phyloP scores from a whole-genome alignment of 1,284 basidiomycete species.

The Phlebopus sp. region DNA sequence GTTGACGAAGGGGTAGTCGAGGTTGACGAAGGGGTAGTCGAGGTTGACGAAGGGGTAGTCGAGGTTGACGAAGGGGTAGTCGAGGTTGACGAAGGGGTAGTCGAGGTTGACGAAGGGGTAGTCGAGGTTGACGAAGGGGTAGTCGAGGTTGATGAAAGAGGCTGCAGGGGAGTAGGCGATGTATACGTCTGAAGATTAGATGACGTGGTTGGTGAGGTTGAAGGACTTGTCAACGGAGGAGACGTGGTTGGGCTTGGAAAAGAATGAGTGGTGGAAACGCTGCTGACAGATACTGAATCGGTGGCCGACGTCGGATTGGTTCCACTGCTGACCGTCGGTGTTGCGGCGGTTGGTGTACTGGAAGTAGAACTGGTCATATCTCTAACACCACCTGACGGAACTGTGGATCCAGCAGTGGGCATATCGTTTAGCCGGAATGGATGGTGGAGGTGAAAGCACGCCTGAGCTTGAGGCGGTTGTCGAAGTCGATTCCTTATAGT shows the following conservation, averaged over 20 bases:
- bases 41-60: too few species aligned
- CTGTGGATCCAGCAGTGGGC: background rate
- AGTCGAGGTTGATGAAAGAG: too few species aligned
- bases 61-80: too few species aligned
- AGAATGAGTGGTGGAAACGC: background rate
- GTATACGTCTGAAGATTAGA: too few species aligned
- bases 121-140: too few species aligned
- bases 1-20: too few species aligned
- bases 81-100: too few species aligned
- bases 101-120: too few species aligned
- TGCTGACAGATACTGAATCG: too few species aligned
- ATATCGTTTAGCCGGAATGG: background rate
- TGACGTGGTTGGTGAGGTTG: too few species aligned
- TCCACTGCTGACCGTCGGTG: background rate
- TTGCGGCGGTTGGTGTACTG: background rate
- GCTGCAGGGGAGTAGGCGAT: too few species aligned
- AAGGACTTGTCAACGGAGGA: background rate
- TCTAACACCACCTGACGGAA: background rate
- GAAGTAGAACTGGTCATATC: background rate
- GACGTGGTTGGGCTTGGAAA: background rate
- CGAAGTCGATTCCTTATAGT: slow-evolving; percentile 1
- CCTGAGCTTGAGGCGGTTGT: background rate
- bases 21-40: too few species aligned
- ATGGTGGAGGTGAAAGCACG: background rate
- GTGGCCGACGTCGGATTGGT: background rate